A percentile compares a stretch with the other conserved stretches of the same genome.
phyloP scores from a whole-genome alignment of 1,139 yeast genomes.

The Pichia sp. region DNA sequence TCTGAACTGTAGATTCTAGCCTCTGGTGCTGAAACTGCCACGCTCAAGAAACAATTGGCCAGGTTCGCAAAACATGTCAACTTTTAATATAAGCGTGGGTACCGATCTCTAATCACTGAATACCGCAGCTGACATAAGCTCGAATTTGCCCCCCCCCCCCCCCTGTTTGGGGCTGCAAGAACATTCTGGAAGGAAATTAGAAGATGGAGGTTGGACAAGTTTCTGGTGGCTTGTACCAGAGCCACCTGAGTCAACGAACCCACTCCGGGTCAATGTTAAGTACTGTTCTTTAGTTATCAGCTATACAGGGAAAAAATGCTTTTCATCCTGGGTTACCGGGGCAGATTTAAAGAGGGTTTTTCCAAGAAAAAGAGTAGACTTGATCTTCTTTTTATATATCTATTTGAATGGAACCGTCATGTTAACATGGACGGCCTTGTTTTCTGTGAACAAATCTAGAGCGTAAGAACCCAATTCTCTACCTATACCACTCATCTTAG shows the following conservation, averaged over 20 bases:
- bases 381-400: background rate
- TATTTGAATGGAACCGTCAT: slow-evolving; percentile 33
- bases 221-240: no score
- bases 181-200: background rate
- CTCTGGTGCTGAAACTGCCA: background rate
- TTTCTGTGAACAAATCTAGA: slow-evolving; percentile 66
- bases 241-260: background rate
- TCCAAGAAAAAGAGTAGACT: background rate
- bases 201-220: background rate
- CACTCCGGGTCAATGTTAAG: no score
- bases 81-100: no score
- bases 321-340: no score
- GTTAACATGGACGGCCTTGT: slow-evolving; percentile 75
- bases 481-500: slow-evolving; percentile 78
- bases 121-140: background rate
- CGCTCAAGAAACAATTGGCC: no score
- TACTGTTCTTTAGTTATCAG: no score
- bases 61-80: no score
- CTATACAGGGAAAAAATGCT: background rate
- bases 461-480: slow-evolving; percentile 86
- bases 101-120: background rate
- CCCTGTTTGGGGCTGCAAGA: background rate
- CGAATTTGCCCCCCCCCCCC: background rate
- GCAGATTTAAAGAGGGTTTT: background rate
- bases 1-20: background rate